Base-by-base conservation (phyloP, 1,284 basidiomycete species). In the Schizophyllum commune region DNA sequence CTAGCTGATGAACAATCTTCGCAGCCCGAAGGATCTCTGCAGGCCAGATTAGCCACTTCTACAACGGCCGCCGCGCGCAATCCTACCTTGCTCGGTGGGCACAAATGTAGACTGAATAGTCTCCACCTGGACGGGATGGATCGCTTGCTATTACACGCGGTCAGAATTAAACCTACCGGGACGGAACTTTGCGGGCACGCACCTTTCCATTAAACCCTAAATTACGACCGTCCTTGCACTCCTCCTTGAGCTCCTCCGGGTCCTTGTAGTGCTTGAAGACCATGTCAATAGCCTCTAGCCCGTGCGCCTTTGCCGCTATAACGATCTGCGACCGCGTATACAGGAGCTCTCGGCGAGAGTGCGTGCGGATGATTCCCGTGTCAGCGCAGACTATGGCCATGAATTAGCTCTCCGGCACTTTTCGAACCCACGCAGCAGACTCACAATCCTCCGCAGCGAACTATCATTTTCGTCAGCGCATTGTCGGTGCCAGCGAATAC, bases 181-280 rank as follows among this genome's bases (percentile, higher is more conserved):
- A n/a, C 34, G 32, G 17, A 55, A 21, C 9, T 17, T 32, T 15
- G 9, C 17, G 15, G 57, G 32, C n/a, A 65, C 73, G 27, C 63
- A 86, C 92, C 80, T 96, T 96, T 56, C 93, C 94, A 27, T 86
- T 89, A 68, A 93, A 96, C 0, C 94, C 93, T 8, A 95, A 75
- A 61, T 84, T 75, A 55, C 87, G 74, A 0, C 90, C 94, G 67
- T 96, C 93, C 62, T 81, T 74, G 60, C 89, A 92, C 71, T 97
- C 94, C 4, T 89, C 84, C 58, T 77, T 75, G 19, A 97, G 78
- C 65, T 85, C 84, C 5, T 82, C 80, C 3, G 77, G 68, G 69
- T 96, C 87, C 70, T 92, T 91, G 77, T 94, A 96, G 70, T 94
- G 88, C 47, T 96, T 86, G 71, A 94, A 96, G 1, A 96, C 94